Conservation (phyloP, 2,329 filamentous ascomycete species). For the Dothistroma pini region DNA sequence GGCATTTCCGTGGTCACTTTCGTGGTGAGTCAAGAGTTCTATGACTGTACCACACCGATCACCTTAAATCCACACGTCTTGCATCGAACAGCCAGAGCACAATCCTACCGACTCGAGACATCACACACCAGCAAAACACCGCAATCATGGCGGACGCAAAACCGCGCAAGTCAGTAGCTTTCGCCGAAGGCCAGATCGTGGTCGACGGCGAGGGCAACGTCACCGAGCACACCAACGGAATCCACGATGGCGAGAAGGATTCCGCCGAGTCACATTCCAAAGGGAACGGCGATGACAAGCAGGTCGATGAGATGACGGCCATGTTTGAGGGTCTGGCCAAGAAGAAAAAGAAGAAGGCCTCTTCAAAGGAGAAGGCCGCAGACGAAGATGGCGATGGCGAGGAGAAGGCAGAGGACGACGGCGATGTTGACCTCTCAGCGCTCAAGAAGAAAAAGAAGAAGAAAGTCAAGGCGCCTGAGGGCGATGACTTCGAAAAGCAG, state of each 20-base stretch:
- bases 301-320: slow-evolving; percentile 36
- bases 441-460: slow-evolving; percentile 91
- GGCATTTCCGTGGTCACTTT: no score
- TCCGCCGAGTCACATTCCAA: slow-evolving; percentile 73
- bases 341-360: slow-evolving; percentile 70
- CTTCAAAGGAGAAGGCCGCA: slow-evolving; percentile 40
- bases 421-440: slow-evolving; percentile 60
- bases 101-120: neutral
- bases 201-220: slow-evolving; percentile 88
- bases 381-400: slow-evolving; percentile 34
- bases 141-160: slow-evolving; percentile 55
- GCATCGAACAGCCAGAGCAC: neutral
- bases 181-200: slow-evolving; percentile 80
- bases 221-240: slow-evolving; percentile 64
- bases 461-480: slow-evolving; percentile 55
- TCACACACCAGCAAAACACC: slow-evolving; percentile 18
- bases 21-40: neutral
- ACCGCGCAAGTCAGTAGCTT: slow-evolving; percentile 89
- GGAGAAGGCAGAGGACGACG: slow-evolving; percentile 52
- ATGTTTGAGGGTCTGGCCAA: slow-evolving; percentile 41
- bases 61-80: neutral
- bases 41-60: neutral
- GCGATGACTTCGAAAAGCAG: slow-evolving; percentile 65
- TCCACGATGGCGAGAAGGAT: slow-evolving; percentile 66
- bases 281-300: slow-evolving; percentile 26